Percentiles rank a stretch among this genome's conserved stretches.
Conservation (phyloP, 768 basidiomycete genomes). For the Kockovaella imperatae region DNA sequence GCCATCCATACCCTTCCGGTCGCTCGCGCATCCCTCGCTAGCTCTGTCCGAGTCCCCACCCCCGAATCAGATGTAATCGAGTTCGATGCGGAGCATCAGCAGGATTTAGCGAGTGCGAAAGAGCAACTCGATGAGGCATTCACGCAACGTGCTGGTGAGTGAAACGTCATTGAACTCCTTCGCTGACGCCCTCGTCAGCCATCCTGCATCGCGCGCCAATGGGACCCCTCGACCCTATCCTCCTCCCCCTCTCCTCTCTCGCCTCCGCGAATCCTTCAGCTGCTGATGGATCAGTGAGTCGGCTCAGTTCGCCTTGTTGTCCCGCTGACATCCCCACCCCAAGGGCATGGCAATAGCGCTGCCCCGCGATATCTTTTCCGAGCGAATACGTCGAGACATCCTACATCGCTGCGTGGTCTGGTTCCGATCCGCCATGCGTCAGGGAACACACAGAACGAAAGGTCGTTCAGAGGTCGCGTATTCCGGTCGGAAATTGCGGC, state of each 20-base stretch:
- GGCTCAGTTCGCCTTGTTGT: background rate
- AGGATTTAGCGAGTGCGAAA: too few species aligned
- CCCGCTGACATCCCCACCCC: background rate
- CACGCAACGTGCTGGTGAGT: too few species aligned
- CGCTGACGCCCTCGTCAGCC: too few species aligned
- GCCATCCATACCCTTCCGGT: too few species aligned
- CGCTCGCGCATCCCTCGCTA: too few species aligned
- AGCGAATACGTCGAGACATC: constrained; percentile 83
- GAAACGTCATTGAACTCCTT: too few species aligned
- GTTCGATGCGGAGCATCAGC: too few species aligned
- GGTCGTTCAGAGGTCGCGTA: constrained; percentile 82
- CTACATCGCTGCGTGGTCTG: constrained; percentile 86
- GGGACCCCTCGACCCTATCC: constrained; percentile 21
- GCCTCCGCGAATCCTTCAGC: constrained; percentile 31
- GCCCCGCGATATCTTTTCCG: constrained; percentile 61
- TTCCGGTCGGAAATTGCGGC: constrained; percentile 78
- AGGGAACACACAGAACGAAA: constrained; percentile 86
- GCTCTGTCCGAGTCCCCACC: too few species aligned
- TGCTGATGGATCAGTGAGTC: constrained; percentile 26
- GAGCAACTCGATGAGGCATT: too few species aligned
- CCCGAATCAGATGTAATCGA: too few species aligned
- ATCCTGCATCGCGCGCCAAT: too few species aligned
- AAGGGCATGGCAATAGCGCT: constrained; percentile 43
- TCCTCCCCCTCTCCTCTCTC: constrained; percentile 37
- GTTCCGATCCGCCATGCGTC: constrained; percentile 77